Base-by-base conservation (phyloP, 1,139 yeast species). In the Scheffersomyces insectosa region DNA sequence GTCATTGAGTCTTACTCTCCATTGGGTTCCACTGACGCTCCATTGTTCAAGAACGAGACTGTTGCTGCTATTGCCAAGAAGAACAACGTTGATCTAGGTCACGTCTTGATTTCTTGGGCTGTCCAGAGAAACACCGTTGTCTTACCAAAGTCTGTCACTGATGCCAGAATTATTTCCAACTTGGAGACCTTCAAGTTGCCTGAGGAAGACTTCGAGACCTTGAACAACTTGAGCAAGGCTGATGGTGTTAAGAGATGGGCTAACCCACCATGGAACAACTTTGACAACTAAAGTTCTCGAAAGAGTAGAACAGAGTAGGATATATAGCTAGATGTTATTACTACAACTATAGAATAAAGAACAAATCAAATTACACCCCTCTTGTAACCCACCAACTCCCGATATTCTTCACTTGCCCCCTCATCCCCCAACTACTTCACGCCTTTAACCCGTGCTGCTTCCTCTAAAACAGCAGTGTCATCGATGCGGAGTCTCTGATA, bases 1-100 rank as follows among this genome's bases (percentile, higher is more conserved):
- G 60, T 76, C 20, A 61, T 83, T 42, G 88, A 87, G 62, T 91
- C 93, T 33, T 88, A 85, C 64, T 83, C 90, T 31, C 96, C 96
- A 46, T 75, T 88, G 54, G 95, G 93, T 14, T 79, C 88, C 31
- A 68, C 78, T 13, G 80, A 79, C 43, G 82, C 89, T 15, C 88
- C 91, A 12, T 62, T 85, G 34, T 70, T 84, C 55, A 65, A 70
- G 38, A 78, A 85, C 53, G 68, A 70, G 37, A 64, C 68, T 2
- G 66, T 88, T 27, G 50, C 59, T 13, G 61, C 68, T 28, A 62
- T 88, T 47, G 89, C 91, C 38, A 67, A 76, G 43, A 76, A 77
- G 53, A 73, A 83, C 60, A 59, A 64, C 27, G 82, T 77, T 35
- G 67, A 79, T 3, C 70, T 87, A 11, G 88, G 88, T 33, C 78